Evolutionary conservation across 208 protist species (phyloP).

Genomic region (Leishmania amazonensis): DNA sequence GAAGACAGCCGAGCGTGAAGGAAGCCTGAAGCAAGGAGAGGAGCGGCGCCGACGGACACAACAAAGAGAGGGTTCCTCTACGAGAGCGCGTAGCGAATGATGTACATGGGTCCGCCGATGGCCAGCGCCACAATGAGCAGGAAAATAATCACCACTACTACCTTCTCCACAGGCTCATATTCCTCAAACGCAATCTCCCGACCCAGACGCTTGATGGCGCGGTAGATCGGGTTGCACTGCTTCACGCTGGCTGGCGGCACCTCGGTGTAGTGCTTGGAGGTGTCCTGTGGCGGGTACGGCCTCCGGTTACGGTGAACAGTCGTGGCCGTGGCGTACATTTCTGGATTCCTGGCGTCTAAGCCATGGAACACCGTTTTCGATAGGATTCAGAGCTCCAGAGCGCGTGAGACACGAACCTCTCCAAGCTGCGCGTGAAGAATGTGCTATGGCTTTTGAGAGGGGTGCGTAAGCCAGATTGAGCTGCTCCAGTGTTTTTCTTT

Average conservation of each 20-base stretch:
- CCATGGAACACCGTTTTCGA: background rate
- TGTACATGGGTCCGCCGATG: slow-evolving; percentile 33
- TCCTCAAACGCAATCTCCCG: slow-evolving; percentile 54
- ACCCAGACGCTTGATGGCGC: slow-evolving; percentile 40
- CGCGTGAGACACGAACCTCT: background rate
- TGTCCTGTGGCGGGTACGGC: slow-evolving; percentile 69
- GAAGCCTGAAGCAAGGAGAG: background rate
- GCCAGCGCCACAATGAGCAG: slow-evolving; percentile 33
- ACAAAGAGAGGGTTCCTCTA: background rate
- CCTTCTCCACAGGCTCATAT: slow-evolving; percentile 59
- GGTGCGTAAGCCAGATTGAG: background rate
- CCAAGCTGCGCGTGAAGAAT: background rate
- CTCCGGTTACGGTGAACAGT: slow-evolving; percentile 36
- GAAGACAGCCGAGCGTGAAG: background rate
- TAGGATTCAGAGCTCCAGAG: background rate
- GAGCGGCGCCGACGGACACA: background rate
- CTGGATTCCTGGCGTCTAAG: background rate
- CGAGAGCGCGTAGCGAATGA: slow-evolving; percentile 22
- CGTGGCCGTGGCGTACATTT: slow-evolving; percentile 25
- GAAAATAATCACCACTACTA: slow-evolving; percentile 31
- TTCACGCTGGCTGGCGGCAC: slow-evolving; percentile 42
- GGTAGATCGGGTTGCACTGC: slow-evolving; percentile 31
- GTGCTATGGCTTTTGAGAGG: background rate
- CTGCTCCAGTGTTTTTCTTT: too few relatives aligned
- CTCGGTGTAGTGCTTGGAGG: slow-evolving; percentile 72